Percentiles rank a stretch among this genome's conserved stretches.
Conservation (phyloP, 1,284 basidiomycete species). For the Cryptococcus sp. region DNA sequence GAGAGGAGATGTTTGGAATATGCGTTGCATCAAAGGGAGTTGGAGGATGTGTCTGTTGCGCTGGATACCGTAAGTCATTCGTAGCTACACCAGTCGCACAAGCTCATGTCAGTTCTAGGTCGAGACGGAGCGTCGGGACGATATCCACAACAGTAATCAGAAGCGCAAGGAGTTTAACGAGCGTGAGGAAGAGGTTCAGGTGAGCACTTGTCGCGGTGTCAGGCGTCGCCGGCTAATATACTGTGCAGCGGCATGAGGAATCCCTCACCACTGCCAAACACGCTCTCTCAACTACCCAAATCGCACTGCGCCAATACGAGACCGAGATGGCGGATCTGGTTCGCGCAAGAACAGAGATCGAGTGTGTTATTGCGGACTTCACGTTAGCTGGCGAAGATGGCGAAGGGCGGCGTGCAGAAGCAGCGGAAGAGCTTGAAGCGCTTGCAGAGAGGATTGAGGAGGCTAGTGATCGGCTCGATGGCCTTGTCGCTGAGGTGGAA, state of each 20-base stretch:
- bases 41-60: conserved; percentile 81
- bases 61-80: conserved; percentile 64
- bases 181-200: conserved; percentile 79
- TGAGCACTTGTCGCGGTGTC: conserved; percentile 46
- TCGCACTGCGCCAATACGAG: conserved; percentile 46
- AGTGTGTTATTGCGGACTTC: conserved; percentile 81
- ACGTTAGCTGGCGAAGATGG: conserved; percentile 68
- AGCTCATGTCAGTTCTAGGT: conserved; percentile 46
- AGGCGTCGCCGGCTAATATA: neutral
- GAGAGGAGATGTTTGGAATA: conserved; percentile 95
- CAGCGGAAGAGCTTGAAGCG: conserved; percentile 66
- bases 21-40: conserved; percentile 84
- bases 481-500: conserved; percentile 68
- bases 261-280: conserved; percentile 72
- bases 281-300: conserved; percentile 64
- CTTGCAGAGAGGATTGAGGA: conserved; percentile 65
- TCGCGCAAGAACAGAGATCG: conserved; percentile 73
- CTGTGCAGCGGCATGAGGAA: conserved; percentile 67
- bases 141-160: conserved; percentile 80
- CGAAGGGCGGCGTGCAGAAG: conserved; percentile 55
- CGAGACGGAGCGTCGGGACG: conserved; percentile 70
- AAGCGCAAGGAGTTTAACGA: conserved; percentile 77
- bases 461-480: conserved; percentile 65
- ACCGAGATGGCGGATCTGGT: conserved; percentile 64
- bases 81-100: neutral